Conservation (phyloP, 495 filamentous ascomycete genomes). For the Aspergillus mulundensis region DNA sequence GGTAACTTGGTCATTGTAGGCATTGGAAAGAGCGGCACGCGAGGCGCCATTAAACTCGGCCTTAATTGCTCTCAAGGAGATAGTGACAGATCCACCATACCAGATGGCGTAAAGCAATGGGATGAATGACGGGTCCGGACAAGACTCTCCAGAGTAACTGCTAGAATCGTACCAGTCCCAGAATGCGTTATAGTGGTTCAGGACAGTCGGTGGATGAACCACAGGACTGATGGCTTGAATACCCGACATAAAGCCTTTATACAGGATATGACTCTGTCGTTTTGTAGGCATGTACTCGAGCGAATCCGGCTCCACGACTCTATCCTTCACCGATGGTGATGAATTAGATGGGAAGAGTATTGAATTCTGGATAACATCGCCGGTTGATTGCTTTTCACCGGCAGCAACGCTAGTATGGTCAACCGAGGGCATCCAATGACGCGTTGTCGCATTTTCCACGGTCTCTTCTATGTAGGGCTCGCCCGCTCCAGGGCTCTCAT, state of each 20-base stretch:
- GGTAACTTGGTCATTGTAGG: slow-evolving; percentile 39
- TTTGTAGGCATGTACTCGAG: slow-evolving; percentile 41
- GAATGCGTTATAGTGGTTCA: slow-evolving; percentile 41
- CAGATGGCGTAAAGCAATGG: slow-evolving; percentile 46
- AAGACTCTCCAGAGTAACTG: slow-evolving; percentile 42
- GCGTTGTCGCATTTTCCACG: slow-evolving; percentile 6
- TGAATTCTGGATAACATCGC: slow-evolving; percentile 34
- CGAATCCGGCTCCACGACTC: slow-evolving; percentile 41
- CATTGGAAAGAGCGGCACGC: slow-evolving; percentile 34
- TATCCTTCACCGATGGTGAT: slow-evolving; percentile 34
- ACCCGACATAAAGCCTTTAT: slow-evolving; percentile 46
- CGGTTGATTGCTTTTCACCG: slow-evolving; percentile 8
- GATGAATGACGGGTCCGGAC: slow-evolving; percentile 41
- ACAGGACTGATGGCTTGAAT: slow-evolving; percentile 45
- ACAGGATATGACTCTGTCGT: slow-evolving; percentile 45
- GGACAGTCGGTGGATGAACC: slow-evolving; percentile 40
- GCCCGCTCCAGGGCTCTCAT: slow-evolving; percentile 22
- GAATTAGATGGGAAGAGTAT: slow-evolving; percentile 37
- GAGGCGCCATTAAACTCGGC: slow-evolving; percentile 39
- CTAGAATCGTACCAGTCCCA: slow-evolving; percentile 48
- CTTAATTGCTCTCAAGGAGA: slow-evolving; percentile 42
- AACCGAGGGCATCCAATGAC: slow-evolving; percentile 23
- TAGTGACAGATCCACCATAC: slow-evolving; percentile 45
- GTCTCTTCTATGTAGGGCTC: slow-evolving; percentile 23
- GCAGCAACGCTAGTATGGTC: slow-evolving; percentile 11